Conservation (phyloP, 2,329 filamentous ascomycete species). For the Aspergillus hortae region DNA sequence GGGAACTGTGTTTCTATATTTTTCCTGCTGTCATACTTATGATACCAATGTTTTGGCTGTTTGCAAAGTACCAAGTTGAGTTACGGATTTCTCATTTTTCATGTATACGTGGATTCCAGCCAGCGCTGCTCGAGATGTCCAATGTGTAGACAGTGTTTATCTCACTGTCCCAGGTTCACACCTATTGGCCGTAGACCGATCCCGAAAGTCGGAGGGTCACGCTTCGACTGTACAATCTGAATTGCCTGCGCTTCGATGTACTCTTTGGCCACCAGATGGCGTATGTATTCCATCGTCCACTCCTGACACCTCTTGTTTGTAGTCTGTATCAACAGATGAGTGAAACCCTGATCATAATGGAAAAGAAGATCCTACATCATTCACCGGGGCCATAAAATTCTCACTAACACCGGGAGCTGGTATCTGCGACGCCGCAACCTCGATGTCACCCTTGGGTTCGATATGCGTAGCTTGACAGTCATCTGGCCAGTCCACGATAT, state of each 20-base stretch:
- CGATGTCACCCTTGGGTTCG: constrained; percentile 22
- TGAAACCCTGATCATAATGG: background rate
- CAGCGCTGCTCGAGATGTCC: no score
- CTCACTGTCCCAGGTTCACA: background rate
- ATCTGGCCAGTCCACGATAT: constrained; percentile 18
- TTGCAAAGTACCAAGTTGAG: constrained; percentile 17
- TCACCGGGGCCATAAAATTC: constrained; percentile 34
- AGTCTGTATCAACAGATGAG: constrained; percentile 11
- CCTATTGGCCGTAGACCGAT: constrained; percentile 19
- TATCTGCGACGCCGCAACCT: constrained; percentile 25
- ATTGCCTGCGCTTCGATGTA: constrained; percentile 20
- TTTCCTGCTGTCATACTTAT: constrained; percentile 14
- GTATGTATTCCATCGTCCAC: constrained; percentile 33
- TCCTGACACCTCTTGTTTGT: constrained; percentile 33
- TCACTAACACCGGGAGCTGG: constrained; percentile 27
- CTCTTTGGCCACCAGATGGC: constrained; percentile 19
- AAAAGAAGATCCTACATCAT: constrained; percentile 21
- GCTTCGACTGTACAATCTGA: constrained; percentile 25
- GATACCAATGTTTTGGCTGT: constrained; percentile 25
- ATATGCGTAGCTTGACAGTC: constrained; percentile 12
- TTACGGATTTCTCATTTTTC: no score
- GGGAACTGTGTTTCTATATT: constrained; percentile 6
- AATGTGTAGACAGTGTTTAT: no score
- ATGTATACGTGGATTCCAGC: no score
- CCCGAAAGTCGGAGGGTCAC: constrained; percentile 27